Percentiles rank a stretch among this genome's conserved stretches.
Conservation (phyloP, 345 rosid genomes). For the Murraya paniculata region DNA sequence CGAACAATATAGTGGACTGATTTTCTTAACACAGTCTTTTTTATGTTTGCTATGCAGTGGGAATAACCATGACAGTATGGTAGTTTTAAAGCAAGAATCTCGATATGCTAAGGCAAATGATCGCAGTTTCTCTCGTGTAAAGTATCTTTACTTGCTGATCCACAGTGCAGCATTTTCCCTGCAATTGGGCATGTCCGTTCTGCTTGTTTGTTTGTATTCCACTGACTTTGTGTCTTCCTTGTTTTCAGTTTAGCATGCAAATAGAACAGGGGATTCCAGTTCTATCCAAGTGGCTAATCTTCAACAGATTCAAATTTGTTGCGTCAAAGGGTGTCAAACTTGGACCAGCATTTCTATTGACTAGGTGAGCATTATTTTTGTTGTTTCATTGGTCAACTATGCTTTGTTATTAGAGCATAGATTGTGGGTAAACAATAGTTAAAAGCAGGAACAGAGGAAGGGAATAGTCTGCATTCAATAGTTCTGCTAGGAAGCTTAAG, state of each 20-base stretch:
- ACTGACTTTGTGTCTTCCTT: conserved; percentile 24
- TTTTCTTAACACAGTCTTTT: conserved; percentile 17
- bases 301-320: conserved; percentile 83
- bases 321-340: conserved; percentile 83
- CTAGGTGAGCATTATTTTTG: conserved; percentile 51
- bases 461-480: not conserved
- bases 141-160: conserved; percentile 17
- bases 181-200: not conserved
- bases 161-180: not conserved
- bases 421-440: not conserved
- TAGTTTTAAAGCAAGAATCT: conserved; percentile 93
- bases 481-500: conserved; percentile 8
- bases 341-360: conserved; percentile 83
- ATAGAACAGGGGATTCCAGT: conserved; percentile 96
- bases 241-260: conserved; percentile 73
- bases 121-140: conserved; percentile 84
- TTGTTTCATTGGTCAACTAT: conserved; percentile 7
- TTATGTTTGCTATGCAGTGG: conserved; percentile 63
- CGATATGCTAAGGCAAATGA: conserved; percentile 73
- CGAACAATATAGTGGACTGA: conserved; percentile 19
- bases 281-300: conserved; percentile 85
- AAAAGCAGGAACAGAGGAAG: not conserved
- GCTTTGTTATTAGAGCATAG: not conserved
- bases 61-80: conserved; percentile 74
- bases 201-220: not conserved